Base-by-base conservation (phyloP, 345 rosid genomes). In the Brassica carinata region DNA sequence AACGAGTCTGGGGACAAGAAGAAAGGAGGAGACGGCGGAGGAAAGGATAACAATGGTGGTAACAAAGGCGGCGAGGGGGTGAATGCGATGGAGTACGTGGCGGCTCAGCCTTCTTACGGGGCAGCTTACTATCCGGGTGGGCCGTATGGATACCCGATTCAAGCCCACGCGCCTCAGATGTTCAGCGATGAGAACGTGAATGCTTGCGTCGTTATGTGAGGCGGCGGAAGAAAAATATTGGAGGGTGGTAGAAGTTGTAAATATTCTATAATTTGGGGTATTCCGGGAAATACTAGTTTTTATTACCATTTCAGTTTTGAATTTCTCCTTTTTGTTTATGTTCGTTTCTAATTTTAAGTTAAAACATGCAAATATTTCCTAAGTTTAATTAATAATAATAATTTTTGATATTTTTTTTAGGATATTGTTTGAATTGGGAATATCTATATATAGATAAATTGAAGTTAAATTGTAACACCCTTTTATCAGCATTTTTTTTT, bases 111-210 rank as follows among this genome's bases (percentile, higher is more conserved):
- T 0, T 85, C 84, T 11, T 83, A 81, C 72, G 86, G 81, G 48
- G 84, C 79, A 19, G 84, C 77, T 13, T 71, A 64, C 62, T 77
- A 80, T 27, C 76, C 83, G 67, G 72, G 83, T 75, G 83, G 79
- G 83, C 83, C 79, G 2, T 83, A 79, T 64, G 83, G 80, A 2
- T 78, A 83, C 6, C 85, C 83, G 77, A 9, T 79, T 71, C 82
- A 74, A 1, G 13, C 76, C 11, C 78, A 82, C 65, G 84, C 82
- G 33, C 90, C 89, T 1, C 86, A 89, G 84, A 79, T 85, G 36
- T 91, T 91, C 3, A 91, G 88, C 30, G 97, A 91, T 61, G 97
- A 92, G 87, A 87, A 87, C 70, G 89, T 89, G 1, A 86, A 87
- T 65, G 89, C 92, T 8, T 89, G 92, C 58, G 61, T 81, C 17